Base-by-base conservation (phyloP, 1,284 basidiomycete species). In the Anthracocystis setariae region DNA sequence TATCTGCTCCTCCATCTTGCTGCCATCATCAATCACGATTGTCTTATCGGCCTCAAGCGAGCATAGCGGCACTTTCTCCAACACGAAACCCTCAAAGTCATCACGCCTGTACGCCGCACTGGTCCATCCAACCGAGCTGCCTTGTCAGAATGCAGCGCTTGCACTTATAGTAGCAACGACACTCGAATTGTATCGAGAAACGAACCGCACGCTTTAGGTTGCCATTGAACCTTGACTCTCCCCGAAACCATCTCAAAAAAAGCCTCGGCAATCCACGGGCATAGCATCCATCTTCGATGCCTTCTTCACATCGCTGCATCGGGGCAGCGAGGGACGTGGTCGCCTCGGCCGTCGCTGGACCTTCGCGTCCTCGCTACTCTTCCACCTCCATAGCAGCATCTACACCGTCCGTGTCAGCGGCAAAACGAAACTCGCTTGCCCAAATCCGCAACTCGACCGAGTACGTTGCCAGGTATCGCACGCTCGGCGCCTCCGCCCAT, bases 371-470 rank as follows among this genome's bases (percentile, higher is more conserved):
- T 18, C 50, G 58, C n/a, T 46, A 54, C 39, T 71, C 68, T 12
- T 71, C 68, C 21, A 71, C 68, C 17, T 48, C 60, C 20, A 59
- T 59, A 17, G 53, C 49, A 35, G 56, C 42, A 8, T 59, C 56
- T 1, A 32, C 38, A 8, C n/a, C 58, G 1, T n/a, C 58, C 15
- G 38, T 52, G 17, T 55, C 56, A 21, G 46, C 9, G 10, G 17
- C 52, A 57, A 59, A 21, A 32, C 40, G 56, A 5, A 44, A 56
- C 17, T 38, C 69, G 15, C 56, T 72, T 8, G 69, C 69, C 12
- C 63, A 72, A 48, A 66, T 72, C 17, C 63, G 69, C 21, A 59
- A 72, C 37, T 66, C 68, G 17, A 58, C 53, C 21, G 69, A 59
- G 10, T 72, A 72, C 13, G 64, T 72, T 21, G 63, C 64, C 4